Base-by-base conservation (phyloP, 2,329 filamentous ascomycete genomes). In the Penicillium frequentans region DNA sequence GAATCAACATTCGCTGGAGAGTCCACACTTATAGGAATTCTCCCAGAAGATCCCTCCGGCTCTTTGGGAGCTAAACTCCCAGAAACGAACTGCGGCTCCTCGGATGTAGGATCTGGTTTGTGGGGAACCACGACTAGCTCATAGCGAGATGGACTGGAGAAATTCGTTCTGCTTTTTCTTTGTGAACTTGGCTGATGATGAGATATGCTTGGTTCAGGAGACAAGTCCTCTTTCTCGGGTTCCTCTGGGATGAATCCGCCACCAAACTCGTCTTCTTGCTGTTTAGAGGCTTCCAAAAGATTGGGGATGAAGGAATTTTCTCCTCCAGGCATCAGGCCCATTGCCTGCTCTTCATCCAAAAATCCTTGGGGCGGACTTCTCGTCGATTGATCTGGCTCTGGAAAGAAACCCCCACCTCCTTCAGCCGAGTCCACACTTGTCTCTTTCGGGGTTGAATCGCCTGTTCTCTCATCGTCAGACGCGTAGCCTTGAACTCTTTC, bases 401-500 rank as follows among this genome's bases (percentile, higher is more conserved):
- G 68, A 24, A 79, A 62, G 58, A 79, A 79, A 1, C 75, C 76
- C 29, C 75, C 75, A 11, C 70, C 74, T 9, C 65, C 67, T 47
- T 66, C 63, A 13, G 56, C 47, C n/a, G 70, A 59, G 23, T 69
- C 64, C 31, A 65, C 57, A 37, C 63, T 75, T 46, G 68, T 64
- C 6, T 70, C 77, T 29, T 73, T 70, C 8, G 72, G 70, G 24
- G 73, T 75, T 47, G 75, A 61, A 43, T 75, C 73, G 43, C 70
- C 69, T 21, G 68, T 69, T 24, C 72, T 70, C 27, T 75, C 71
- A 24, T 70, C 67, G 52, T 75, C 70, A 50, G 68, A 61, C 8
- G 69, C 73, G 66, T 85, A 84, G 27, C 75, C 83, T 72, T 87
- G 89, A 35, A 96, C 86, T 57, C 89, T 82, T 70, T 93, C 86